Evolutionary conservation across 2,329 filamentous ascomycete species (phyloP).

Genomic region (Fusarium redolens): DNA sequence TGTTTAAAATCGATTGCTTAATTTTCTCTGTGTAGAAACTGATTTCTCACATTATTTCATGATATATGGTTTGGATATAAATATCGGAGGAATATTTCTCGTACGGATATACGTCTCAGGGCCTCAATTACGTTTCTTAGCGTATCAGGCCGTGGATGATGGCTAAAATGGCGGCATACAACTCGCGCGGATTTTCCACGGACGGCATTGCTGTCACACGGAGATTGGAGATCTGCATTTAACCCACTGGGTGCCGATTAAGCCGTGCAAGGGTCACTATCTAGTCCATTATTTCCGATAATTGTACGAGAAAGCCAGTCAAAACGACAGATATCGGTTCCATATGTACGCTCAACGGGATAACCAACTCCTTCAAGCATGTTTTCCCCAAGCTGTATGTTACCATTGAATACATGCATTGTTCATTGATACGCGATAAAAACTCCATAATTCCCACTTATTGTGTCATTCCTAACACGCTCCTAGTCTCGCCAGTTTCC

Average conservation of each 20-base stretch:
- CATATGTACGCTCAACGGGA: background rate
- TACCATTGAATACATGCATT: background rate
- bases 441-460: background rate
- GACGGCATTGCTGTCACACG: background rate
- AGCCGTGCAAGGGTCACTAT: background rate
- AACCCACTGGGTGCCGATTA: background rate
- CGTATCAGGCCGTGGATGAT: background rate
- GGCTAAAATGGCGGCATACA: background rate
- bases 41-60: background rate
- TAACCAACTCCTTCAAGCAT: fast-evolving
- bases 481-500: background rate
- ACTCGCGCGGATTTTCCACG: background rate
- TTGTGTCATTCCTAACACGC: background rate
- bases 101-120: background rate
- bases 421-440: fast-evolving
- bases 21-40: background rate
- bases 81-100: background rate
- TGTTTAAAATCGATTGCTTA: background rate
- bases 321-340: background rate
- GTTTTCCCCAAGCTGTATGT: background rate
- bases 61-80: background rate
- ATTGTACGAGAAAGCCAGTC: background rate
- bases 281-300: background rate
- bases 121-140: background rate
- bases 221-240: background rate